Conservation (phyloP, 805 yeast species). For the Candida krabiensis region DNA sequence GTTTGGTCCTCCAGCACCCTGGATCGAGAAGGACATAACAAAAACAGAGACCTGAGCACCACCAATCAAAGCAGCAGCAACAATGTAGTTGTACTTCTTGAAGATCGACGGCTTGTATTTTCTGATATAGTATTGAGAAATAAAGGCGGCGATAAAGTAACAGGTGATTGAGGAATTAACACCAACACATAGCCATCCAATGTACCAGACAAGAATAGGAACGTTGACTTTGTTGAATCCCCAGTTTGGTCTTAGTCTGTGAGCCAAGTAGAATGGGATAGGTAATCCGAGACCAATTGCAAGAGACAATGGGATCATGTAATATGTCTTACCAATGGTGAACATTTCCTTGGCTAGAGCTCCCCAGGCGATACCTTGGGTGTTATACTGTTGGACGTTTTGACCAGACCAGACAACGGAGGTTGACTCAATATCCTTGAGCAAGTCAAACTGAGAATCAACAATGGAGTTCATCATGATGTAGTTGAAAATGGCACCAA, state of each 20-base stretch:
- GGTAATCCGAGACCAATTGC: slow-evolving; percentile 31
- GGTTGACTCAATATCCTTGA: slow-evolving; percentile 29
- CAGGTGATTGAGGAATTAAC: slow-evolving; percentile 34
- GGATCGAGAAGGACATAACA: slow-evolving; percentile 32
- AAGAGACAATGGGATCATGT: slow-evolving; percentile 31
- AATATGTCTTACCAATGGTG: slow-evolving; percentile 29
- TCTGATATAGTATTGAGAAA: slow-evolving; percentile 27
- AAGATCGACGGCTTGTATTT: slow-evolving; percentile 26
- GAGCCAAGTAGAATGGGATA: slow-evolving; percentile 30
- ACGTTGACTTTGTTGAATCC: slow-evolving; percentile 25
- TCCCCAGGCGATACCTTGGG: slow-evolving; percentile 37
- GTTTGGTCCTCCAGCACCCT: slow-evolving; percentile 32
- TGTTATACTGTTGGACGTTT: slow-evolving; percentile 35
- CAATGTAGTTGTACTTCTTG: slow-evolving; percentile 49
- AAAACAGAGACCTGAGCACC: slow-evolving; percentile 39
- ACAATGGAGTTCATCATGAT: slow-evolving; percentile 33
- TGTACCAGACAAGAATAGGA: slow-evolving; percentile 33
- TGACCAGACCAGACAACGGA: slow-evolving; percentile 36
- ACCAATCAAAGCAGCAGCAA: slow-evolving; percentile 51
- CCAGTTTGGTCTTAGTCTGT: slow-evolving; percentile 30
- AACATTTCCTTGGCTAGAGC: slow-evolving; percentile 34
- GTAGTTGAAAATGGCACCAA: slow-evolving; percentile 26
- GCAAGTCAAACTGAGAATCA: slow-evolving; percentile 30
- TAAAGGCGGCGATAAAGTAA: slow-evolving; percentile 28
- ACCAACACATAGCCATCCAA: slow-evolving; percentile 33